phyloP scores from a whole-genome alignment of 2,329 filamentous ascomycete species.

The Chalaropsis thielavioides region DNA sequence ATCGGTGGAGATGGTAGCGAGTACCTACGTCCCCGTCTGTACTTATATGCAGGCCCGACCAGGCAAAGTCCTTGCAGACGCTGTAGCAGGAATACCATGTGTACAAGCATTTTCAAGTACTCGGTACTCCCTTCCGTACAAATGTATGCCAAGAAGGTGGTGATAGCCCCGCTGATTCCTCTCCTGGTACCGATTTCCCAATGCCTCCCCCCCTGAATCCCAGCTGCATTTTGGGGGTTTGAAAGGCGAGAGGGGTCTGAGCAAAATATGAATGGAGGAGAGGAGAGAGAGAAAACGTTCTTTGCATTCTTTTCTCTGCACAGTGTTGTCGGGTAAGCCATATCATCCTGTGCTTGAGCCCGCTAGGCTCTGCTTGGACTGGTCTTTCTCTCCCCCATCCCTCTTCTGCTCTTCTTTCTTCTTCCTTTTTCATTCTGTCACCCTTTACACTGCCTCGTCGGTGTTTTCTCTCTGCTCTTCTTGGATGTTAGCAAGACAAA shows the following conservation, averaged over 20 bases:
- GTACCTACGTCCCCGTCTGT: neutral
- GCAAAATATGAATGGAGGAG: neutral
- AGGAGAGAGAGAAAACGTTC: neutral
- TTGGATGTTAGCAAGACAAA: neutral
- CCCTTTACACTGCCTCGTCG: neutral
- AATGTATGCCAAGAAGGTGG: neutral
- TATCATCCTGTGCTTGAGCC: neutral
- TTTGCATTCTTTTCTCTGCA: neutral
- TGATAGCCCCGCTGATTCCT: neutral
- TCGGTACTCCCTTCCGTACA: neutral
- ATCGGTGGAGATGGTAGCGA: neutral
- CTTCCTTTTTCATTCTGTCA: neutral
- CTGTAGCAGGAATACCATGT: neutral
- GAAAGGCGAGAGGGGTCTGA: neutral
- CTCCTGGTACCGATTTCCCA: neutral
- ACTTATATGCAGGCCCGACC: neutral
- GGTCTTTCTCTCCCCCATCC: neutral
- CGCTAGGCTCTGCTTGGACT: neutral
- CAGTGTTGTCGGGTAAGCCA: neutral
- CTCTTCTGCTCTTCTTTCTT: neutral
- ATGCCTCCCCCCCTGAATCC: neutral
- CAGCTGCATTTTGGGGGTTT: neutral
- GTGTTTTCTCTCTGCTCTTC: neutral
- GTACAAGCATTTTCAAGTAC: neutral
- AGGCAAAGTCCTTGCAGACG: neutral